phyloP scores from a whole-genome alignment of 495 filamentous ascomycete genomes.

The Podospora pseudopauciseta region DNA sequence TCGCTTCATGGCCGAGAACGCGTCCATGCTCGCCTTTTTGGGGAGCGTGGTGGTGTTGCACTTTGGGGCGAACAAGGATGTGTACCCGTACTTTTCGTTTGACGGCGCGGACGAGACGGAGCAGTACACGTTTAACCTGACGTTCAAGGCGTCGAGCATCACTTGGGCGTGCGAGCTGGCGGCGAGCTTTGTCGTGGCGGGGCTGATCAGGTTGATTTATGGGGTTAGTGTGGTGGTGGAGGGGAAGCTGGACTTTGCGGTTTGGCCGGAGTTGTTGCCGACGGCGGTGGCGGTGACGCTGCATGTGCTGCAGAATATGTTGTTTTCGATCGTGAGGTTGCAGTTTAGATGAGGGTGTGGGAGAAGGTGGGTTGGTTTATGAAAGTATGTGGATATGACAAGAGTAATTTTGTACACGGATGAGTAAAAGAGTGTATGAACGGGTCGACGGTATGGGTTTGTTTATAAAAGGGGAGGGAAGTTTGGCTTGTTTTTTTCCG shows the following conservation, averaged over 20 bases:
- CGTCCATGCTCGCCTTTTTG: constrained; percentile 62
- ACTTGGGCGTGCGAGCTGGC: constrained; percentile 61
- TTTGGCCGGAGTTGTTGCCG: constrained; percentile 60
- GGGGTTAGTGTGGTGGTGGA: constrained; percentile 56
- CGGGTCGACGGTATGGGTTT: not conserved
- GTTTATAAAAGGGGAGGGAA: not conserved
- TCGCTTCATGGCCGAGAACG: constrained; percentile 58
- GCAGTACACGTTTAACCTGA: constrained; percentile 53
- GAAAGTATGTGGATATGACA: not conserved
- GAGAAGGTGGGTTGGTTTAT: not conserved
- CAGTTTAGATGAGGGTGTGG: constrained; percentile 45
- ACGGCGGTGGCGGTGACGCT: constrained; percentile 58
- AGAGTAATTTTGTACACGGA: not conserved
- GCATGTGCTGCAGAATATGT: constrained; percentile 64
- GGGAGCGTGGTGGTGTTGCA: constrained; percentile 58
- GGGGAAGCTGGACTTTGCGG: constrained; percentile 55
- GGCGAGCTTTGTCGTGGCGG: constrained; percentile 53
- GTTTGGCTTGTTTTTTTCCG: not conserved
- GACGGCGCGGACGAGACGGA: constrained; percentile 41
- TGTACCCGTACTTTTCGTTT: constrained; percentile 58
- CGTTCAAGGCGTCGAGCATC: constrained; percentile 55
- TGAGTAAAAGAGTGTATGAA: not conserved
- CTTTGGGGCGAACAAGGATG: constrained; percentile 58
- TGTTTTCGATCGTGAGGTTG: constrained; percentile 60
- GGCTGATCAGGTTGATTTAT: constrained; percentile 52